phyloP scores from a whole-genome alignment of 1,284 basidiomycete genomes.

The Coniferiporia sulphurascens region DNA sequence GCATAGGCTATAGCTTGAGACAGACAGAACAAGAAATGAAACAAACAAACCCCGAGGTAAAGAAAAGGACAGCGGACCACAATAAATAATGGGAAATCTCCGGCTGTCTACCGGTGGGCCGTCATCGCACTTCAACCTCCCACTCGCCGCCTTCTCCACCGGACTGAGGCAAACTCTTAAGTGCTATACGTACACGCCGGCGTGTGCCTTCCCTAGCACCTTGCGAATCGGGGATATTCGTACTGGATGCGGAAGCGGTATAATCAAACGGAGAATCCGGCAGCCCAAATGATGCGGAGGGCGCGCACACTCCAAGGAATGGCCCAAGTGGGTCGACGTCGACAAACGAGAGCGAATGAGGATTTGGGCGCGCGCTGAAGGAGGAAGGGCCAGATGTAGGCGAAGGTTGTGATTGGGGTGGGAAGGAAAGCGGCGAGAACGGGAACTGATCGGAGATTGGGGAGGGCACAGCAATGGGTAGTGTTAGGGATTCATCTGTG shows the following conservation, averaged over 20 bases:
- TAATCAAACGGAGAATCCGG: background rate
- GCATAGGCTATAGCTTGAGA: background rate
- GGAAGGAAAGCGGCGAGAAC: background rate
- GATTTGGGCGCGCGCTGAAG: background rate
- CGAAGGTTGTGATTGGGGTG: background rate
- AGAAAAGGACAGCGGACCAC: background rate
- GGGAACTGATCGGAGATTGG: background rate
- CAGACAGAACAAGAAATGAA: background rate
- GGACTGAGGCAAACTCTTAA: constrained; percentile 55
- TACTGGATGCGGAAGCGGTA: background rate
- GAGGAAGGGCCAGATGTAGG: background rate
- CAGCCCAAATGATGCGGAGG: background rate
- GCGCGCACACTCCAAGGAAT: constrained; percentile 12
- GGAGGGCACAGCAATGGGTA: background rate
- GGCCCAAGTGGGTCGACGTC: constrained; percentile 16
- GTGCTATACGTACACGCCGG: constrained; percentile 47
- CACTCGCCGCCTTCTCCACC: constrained; percentile 65
- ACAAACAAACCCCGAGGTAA: background rate
- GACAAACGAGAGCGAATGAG: constrained; percentile 9
- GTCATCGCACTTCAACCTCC: constrained; percentile 52
- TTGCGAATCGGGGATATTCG: background rate
- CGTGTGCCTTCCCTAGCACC: constrained; percentile 29
- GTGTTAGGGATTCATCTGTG: background rate
- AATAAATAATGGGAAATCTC: background rate
- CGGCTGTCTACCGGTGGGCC: background rate